Evolutionary conservation across 2,329 filamentous ascomycete species (phyloP).

Genomic region (Penicillium rolfsii): DNA sequence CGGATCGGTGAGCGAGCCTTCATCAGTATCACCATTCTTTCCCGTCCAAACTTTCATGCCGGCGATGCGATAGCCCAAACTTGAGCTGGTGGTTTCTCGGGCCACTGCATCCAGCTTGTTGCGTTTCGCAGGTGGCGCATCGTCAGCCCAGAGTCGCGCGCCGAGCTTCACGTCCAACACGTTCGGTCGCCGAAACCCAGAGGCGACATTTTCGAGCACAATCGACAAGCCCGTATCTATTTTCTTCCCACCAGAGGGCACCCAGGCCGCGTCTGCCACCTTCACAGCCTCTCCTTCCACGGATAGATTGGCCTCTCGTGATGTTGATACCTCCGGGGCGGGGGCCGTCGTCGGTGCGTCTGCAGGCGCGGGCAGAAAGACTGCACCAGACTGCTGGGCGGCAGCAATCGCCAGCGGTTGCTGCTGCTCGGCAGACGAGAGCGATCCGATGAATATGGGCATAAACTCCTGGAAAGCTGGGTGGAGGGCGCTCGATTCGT

Average conservation of each 20-base stretch:
- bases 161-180: conserved; percentile 94
- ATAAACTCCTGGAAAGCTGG: conserved; percentile 77
- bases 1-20: conserved; percentile 39
- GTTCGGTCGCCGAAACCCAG: conserved; percentile 81
- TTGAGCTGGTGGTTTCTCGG: conserved; percentile 61
- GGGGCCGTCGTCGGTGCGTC: conserved; percentile 17
- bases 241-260: conserved; percentile 61
- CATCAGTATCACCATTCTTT: conserved; percentile 36
- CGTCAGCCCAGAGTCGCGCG: conserved; percentile 79
- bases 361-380: conserved; percentile 33
- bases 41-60: conserved; percentile 65
- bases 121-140: conserved; percentile 61
- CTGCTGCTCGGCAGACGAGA: conserved; percentile 65
- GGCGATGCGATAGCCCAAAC: conserved; percentile 65
- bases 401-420: conserved; percentile 46
- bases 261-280: conserved; percentile 41
- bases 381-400: conserved; percentile 53
- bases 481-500: conserved; percentile 73
- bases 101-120: conserved; percentile 63
- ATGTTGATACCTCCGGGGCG: conserved; percentile 21
- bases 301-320: conserved; percentile 32
- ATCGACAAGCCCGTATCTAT: conserved; percentile 77
- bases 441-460: conserved; percentile 80
- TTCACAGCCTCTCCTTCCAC: conserved; percentile 30
- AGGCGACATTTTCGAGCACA: conserved; percentile 81